Evolutionary conservation across 129 eudicot species (phyloP).

Genomic region (Sambucus nigra): DNA sequence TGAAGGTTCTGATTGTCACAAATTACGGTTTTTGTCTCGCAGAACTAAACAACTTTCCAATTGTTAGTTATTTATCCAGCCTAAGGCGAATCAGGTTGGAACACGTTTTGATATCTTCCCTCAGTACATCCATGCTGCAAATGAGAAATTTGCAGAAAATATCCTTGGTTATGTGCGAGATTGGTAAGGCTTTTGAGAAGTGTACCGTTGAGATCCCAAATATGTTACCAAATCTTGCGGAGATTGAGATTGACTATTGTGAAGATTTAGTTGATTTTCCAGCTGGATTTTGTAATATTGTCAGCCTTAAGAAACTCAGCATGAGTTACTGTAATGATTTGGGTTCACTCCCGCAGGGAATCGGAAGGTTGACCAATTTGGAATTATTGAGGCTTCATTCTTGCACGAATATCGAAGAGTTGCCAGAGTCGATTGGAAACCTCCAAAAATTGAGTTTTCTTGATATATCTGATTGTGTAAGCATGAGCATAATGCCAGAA

Average conservation of each 20-base stretch:
- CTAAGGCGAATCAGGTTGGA: slow-evolving; percentile 19
- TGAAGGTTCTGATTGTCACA: slow-evolving; percentile 34
- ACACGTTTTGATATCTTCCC: slow-evolving; percentile 13
- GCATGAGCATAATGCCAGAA: background rate
- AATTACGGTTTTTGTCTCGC: slow-evolving; percentile 16
- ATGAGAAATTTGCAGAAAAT: no score
- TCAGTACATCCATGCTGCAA: slow-evolving; percentile 2
- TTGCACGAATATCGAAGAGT: no score
- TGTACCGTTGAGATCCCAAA: no score
- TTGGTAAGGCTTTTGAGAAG: slow-evolving; percentile 11
- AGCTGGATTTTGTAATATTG: slow-evolving; percentile 4
- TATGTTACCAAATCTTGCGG: slow-evolving; percentile 17
- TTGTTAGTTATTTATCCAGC: background rate
- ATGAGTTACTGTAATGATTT: slow-evolving; percentile 19
- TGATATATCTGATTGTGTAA: slow-evolving; percentile 9
- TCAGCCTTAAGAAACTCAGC: slow-evolving; percentile 16
- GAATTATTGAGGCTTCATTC: slow-evolving; percentile 7
- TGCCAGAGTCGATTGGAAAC: slow-evolving; percentile 4
- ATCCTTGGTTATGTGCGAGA: no score
- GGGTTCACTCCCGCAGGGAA: slow-evolving; percentile 4
- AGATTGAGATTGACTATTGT: slow-evolving; percentile 20
- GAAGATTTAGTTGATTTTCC: slow-evolving; percentile 20
- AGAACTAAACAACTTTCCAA: background rate
- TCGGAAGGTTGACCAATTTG: slow-evolving; percentile 7
- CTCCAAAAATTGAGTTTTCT: slow-evolving; percentile 6